phyloP scores from a whole-genome alignment of 192 early-diverging fungal species.

The Coemansia sp. region DNA sequence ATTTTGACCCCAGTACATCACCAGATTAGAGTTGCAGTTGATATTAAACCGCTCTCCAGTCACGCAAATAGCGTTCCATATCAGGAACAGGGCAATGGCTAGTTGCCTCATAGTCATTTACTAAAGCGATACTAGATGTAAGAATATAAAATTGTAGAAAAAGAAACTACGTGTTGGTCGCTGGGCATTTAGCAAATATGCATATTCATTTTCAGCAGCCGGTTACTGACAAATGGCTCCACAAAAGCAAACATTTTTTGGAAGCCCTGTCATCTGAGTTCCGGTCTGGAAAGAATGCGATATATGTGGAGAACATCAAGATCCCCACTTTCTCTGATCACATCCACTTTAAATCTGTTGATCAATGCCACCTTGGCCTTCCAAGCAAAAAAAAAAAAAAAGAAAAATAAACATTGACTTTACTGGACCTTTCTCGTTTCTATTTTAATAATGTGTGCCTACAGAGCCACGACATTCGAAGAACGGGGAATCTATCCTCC shows the following conservation, averaged over 20 bases:
- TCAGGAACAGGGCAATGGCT: conserved; percentile 14
- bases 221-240: no score
- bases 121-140: not conserved
- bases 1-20: conserved; percentile 62
- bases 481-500: conserved; percentile 44
- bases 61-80: conserved; percentile 14
- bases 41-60: conserved; percentile 50
- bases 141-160: not conserved
- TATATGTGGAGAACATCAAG: no score
- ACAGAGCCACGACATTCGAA: conserved; percentile 31
- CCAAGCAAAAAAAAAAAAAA: no score
- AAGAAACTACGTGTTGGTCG: not conserved
- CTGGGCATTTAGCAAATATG: no score
- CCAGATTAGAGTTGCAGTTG: conserved; percentile 55
- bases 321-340: no score
- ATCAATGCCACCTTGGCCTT: not conserved
- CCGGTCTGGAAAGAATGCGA: no score
- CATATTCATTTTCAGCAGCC: no score
- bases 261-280: no score
- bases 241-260: no score
- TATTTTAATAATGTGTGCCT: conserved; percentile 21
- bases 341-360: not conserved
- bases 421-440: not conserved
- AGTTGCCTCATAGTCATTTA: conserved; percentile 19
- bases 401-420: no score